These are phyloP conservation scores for Penicillium freii DNA, from an alignment of 2,329 filamentous ascomycete species.

Conservation along the genomic window DNA sequence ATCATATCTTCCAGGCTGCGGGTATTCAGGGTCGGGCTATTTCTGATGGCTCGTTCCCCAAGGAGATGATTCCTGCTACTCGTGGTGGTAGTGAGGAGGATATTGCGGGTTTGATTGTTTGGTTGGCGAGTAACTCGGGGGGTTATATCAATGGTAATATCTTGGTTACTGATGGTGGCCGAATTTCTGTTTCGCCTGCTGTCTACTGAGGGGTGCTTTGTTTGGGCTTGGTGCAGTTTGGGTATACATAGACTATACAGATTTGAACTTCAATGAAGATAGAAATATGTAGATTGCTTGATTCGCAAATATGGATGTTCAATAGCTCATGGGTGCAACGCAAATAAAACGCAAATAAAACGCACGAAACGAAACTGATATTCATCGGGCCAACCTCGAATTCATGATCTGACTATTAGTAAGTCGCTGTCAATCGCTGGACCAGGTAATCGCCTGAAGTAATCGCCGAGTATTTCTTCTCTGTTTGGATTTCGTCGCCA, in stretches of 20 bases:
- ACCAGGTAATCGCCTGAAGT: conserved; percentile 79
- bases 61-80: conserved; percentile 55
- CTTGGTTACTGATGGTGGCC: conserved; percentile 62
- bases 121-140: conserved; percentile 63
- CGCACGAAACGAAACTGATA: no score
- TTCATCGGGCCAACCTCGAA: background rate
- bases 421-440: conserved; percentile 75
- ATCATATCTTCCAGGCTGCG: conserved; percentile 46
- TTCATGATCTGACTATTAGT: conserved; percentile 6
- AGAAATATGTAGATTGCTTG: background rate
- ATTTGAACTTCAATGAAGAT: background rate
- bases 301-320: background rate
- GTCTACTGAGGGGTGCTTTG: conserved; percentile 44
- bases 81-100: conserved; percentile 61
- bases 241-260: background rate
- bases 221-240: background rate
- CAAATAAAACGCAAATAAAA: background rate
- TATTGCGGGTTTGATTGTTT: conserved; percentile 64
- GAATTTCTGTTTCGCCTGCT: conserved; percentile 56
- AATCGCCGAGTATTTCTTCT: conserved; percentile 77
- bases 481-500: conserved; percentile 51
- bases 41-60: conserved; percentile 43
- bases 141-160: conserved; percentile 65
- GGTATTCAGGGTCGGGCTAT: conserved; percentile 36
- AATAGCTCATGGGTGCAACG: background rate